Conservation (phyloP, 78 protist genomes). For the Dictyostelium discoideum region DNA sequence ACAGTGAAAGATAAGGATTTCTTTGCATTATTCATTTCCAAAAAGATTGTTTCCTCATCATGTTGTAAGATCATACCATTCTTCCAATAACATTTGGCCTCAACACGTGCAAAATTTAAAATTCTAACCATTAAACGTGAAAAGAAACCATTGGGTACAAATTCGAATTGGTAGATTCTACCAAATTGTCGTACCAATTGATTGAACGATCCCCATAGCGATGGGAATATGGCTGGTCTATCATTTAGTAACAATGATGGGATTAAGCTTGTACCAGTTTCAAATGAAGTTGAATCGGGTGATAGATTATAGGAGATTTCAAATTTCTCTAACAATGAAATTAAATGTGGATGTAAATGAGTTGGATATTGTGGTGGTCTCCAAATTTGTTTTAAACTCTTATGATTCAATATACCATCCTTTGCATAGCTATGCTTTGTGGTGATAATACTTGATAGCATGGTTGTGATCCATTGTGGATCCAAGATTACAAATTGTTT, state of each 20-base stretch:
- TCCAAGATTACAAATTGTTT: constrained; percentile 80
- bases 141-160: constrained; percentile 82
- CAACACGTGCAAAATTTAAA: constrained; percentile 59
- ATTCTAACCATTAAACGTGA: constrained; percentile 81
- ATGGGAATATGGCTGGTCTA: constrained; percentile 27
- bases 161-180: constrained; percentile 69
- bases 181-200: constrained; percentile 27
- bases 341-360: constrained; percentile 70
- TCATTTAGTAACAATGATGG: constrained; percentile 53
- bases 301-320: constrained; percentile 68
- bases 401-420: constrained; percentile 73
- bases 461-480: constrained; percentile 75
- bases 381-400: constrained; percentile 79
- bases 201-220: constrained; percentile 29
- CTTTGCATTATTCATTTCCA: constrained; percentile 21
- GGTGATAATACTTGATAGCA: constrained; percentile 72
- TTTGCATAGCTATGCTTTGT: constrained; percentile 64
- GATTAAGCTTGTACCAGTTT: constrained; percentile 32
- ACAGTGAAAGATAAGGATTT: constrained; percentile 39
- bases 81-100: constrained; percentile 76
- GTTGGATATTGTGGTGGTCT: constrained; percentile 78
- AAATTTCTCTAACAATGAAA: constrained; percentile 71
- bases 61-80: constrained; percentile 77
- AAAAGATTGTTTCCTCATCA: constrained; percentile 32
- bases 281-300: background rate